Evolutionary conservation across 305 asterid genomes (phyloP), one percentile per base, ranked within the genome.

Genomic region (Petunia hybrid): DNA sequence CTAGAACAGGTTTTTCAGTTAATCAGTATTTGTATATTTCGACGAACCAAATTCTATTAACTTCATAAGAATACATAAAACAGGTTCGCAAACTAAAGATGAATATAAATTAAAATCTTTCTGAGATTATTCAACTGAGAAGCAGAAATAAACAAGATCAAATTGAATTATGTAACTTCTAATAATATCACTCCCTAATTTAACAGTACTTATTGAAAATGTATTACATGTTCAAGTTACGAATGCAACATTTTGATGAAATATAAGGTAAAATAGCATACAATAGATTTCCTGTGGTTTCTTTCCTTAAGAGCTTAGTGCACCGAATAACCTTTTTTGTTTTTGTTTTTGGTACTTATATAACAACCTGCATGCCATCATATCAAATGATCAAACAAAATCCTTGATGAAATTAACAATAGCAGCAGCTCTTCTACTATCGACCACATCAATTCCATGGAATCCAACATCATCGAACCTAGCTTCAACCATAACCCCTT

Each of bases 401-500:
- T 83, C 91, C 79, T 92, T 92, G 64, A 95, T 82, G 35, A 89
- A 90, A 87, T 76, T 84, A 77, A 87, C 76, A 80, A 93, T 76
- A 3, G 93, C 88, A 0, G 92, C 86, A 39, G 94, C 89, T 87
- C 91, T 83, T 64, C 92, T 82, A 0, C 89, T 9, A 80, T 93
- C 99, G 45, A 92, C 88, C 91, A 88, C 59, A 46, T 93, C 95
- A 62, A 91, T 88, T 53, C 88, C 87, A 80, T 95, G 97, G 70
- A 90, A 90, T 0, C 97, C 98, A 6, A 84, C 92, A 45, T 93
- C 91, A 40, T 92, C 97, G 73, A 92, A 92, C 65, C 90, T 87
- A 53, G 97, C 94, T 86, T 94, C 98, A 80, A 91, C 97, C 76
- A 80, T 43, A 14, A 90, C 91, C 4, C 97, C 97, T 42, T 87